Conservation (phyloP, 2,329 filamentous ascomycete species). For the Ophiosphaerella narmari region DNA sequence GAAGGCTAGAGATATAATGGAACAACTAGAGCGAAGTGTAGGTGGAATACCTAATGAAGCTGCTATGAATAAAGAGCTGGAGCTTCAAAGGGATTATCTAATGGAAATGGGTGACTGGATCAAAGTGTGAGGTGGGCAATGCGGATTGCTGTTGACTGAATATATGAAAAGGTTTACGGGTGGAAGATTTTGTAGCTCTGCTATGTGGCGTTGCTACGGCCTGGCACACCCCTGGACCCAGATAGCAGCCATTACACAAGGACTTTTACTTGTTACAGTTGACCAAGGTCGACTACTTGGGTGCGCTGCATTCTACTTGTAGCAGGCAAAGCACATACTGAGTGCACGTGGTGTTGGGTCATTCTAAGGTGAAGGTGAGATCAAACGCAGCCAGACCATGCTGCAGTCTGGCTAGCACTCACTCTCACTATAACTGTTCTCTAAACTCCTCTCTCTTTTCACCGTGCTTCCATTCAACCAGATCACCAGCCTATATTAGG, state of each 20-base stretch:
- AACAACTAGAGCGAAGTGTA: conserved; percentile 23
- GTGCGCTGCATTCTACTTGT: neutral
- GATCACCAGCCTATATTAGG: neutral
- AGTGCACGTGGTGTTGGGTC: neutral
- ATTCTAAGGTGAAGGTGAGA: conserved; percentile 10
- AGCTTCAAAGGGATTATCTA: conserved; percentile 32
- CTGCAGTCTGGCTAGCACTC: neutral
- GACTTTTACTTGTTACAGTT: no score
- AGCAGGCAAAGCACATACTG: neutral
- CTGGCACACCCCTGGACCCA: no score
- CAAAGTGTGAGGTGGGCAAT: conserved; percentile 3
- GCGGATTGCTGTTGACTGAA: no score
- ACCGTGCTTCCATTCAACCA: neutral
- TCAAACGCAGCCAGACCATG: neutral
- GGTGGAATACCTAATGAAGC: conserved; percentile 22
- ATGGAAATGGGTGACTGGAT: conserved; percentile 38
- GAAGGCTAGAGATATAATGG: conserved; percentile 44
- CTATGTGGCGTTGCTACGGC: no score
- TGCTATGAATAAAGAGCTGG: conserved; percentile 29
- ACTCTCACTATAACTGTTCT: conserved; percentile 9
- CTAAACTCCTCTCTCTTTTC: conserved; percentile 6
- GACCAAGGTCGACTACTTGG: no score
- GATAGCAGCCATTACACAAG: no score
- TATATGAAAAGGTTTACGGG: no score
- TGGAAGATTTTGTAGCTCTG: no score